Conservation (phyloP, 2,329 filamentous ascomycete species). For the Paecilomyces formosus region DNA sequence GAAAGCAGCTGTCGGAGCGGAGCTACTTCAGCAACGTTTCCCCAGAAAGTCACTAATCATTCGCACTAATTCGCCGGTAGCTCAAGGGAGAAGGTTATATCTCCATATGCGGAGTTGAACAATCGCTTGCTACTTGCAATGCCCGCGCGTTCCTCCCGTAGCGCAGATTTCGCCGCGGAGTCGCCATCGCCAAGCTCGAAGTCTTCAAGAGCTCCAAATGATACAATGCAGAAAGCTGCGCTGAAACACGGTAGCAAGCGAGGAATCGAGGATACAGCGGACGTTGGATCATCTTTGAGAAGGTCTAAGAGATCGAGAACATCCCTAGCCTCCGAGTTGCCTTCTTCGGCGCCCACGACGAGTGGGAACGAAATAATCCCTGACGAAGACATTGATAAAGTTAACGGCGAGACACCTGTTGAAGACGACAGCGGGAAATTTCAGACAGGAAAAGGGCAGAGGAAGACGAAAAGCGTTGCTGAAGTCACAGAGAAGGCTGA, state of each 20-base stretch:
- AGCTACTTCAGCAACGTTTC: not conserved
- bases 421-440: constrained; percentile 23
- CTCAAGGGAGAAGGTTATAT: not conserved
- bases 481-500: constrained; percentile 11
- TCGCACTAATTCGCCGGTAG: not conserved
- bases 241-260: constrained; percentile 3
- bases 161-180: not conserved
- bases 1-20: not conserved
- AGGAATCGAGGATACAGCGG: not conserved
- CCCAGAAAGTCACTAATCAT: not conserved
- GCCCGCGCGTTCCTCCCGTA: constrained; percentile 2
- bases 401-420: constrained; percentile 15
- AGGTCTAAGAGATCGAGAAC: constrained; percentile 6
- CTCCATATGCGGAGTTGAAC: not conserved
- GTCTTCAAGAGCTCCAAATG: not conserved
- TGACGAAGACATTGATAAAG: constrained; percentile 12
- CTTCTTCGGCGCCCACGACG: constrained; percentile 5
- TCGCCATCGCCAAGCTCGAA: not conserved
- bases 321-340: not conserved
- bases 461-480: not conserved
- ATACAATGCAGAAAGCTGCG: not conserved
- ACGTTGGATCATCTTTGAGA: constrained; percentile 2
- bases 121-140: not conserved
- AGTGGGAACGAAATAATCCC: constrained; percentile 19
- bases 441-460: constrained; percentile 4